These are phyloP conservation scores for Myxozyma nipponensis DNA, from an alignment of 805 yeast species.

Conservation along the genomic window DNA sequence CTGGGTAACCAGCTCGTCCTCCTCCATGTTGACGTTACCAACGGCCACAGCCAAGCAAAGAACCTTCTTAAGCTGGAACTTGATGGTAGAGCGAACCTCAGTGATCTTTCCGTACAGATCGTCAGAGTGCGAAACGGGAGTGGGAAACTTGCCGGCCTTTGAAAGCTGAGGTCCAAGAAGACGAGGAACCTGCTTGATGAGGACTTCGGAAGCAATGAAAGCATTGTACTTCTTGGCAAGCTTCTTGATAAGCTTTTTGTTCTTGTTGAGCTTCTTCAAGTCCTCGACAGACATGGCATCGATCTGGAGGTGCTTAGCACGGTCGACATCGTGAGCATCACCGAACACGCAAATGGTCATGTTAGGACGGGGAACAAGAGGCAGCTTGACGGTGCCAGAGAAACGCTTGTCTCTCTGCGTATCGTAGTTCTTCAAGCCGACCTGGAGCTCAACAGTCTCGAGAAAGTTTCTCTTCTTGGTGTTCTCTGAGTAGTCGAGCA, in stretches of 20 bases:
- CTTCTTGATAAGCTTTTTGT: slow-evolving; percentile 99
- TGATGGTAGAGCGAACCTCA: slow-evolving; percentile 98
- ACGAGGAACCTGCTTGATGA: slow-evolving; percentile 99
- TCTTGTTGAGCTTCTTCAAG: slow-evolving; percentile 99
- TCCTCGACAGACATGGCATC: slow-evolving; percentile 99
- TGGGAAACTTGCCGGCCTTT: slow-evolving; percentile 99
- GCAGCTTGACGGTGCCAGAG: slow-evolving; percentile 98
- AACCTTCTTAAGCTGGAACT: slow-evolving; percentile 99
- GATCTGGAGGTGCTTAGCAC: slow-evolving; percentile 98
- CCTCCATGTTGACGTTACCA: slow-evolving; percentile 99
- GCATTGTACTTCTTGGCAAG: slow-evolving; percentile 99
- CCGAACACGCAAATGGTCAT: slow-evolving; percentile 99
- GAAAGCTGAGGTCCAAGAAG: slow-evolving; percentile 99
- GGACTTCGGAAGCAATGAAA: slow-evolving; percentile 97
- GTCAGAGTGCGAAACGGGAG: slow-evolving; percentile 99
- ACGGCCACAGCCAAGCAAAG: slow-evolving; percentile 99
- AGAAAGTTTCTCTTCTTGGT: slow-evolving; percentile 98
- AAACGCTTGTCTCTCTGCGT: slow-evolving; percentile 99
- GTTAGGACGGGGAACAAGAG: slow-evolving; percentile 99
- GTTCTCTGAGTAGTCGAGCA: slow-evolving; percentile 83
- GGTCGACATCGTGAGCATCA: slow-evolving; percentile 99
- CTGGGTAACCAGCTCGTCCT: slow-evolving; percentile 93
- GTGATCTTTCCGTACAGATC: slow-evolving; percentile 93
- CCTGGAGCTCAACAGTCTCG: slow-evolving; percentile 99
- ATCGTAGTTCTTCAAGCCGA: slow-evolving; percentile 99